phyloP scores from a whole-genome alignment of 163 green algal species.

The Prototheca wickerhamii region DNA sequence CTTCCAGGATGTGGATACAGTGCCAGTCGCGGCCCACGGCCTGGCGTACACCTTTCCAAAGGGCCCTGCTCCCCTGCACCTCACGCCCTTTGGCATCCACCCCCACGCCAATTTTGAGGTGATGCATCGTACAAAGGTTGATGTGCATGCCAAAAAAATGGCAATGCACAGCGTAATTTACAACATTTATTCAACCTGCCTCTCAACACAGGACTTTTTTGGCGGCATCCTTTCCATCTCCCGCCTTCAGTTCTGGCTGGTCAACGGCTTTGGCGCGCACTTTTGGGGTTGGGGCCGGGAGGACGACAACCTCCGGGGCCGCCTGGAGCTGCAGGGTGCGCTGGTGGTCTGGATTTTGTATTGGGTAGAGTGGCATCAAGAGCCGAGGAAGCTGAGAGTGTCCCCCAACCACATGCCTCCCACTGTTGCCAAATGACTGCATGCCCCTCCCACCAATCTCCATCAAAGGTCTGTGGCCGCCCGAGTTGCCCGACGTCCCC shows the following conservation, averaged over 20 bases:
- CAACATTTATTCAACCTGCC: neutral
- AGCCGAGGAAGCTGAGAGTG: too few relatives aligned
- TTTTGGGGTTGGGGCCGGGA: conserved; percentile 28
- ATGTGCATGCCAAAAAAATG: neutral
- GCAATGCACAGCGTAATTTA: too few relatives aligned
- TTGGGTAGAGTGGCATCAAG: too few relatives aligned
- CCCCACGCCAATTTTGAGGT: conserved; percentile 22
- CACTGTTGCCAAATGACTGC: too few relatives aligned
- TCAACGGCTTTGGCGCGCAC: conserved; percentile 22
- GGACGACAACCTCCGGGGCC: conserved; percentile 24
- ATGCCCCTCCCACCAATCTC: too few relatives aligned
- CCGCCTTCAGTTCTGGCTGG: conserved; percentile 1
- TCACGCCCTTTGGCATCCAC: conserved; percentile 19
- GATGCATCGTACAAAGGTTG: neutral
- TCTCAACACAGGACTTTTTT: conserved; percentile 18
- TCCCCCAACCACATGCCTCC: too few relatives aligned
- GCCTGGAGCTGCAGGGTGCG: conserved; percentile 10
- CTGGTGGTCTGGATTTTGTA: neutral
- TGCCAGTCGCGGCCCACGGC: conserved; percentile 3
- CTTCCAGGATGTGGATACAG: conserved; percentile 28
- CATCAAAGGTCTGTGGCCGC: conserved; percentile 22
- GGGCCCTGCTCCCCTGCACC: conserved; percentile 12
- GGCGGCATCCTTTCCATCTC: conserved; percentile 19
- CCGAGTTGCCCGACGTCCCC: neutral
- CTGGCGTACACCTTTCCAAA: conserved; percentile 18